Evolutionary conservation across 345 rosid species (phyloP).

Genomic region (Ricinus communis): DNA sequence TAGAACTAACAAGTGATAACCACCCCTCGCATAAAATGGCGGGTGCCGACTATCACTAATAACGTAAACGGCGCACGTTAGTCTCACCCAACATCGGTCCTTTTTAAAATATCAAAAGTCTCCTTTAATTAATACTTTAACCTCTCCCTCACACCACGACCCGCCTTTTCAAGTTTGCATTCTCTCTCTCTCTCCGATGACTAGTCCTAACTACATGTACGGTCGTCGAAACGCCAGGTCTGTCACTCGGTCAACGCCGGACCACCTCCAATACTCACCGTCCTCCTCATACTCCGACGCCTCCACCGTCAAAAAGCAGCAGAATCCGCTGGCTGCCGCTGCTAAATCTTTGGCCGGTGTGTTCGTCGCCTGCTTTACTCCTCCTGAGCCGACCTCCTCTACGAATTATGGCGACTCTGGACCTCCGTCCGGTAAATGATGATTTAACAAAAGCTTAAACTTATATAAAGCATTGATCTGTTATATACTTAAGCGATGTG

Average conservation of each 20-base stretch:
- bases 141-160: not conserved
- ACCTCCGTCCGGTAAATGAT: slow-evolving; percentile 36
- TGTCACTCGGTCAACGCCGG: slow-evolving; percentile 43
- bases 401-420: slow-evolving; percentile 34
- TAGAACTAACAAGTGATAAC: too few relatives aligned
- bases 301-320: slow-evolving; percentile 37
- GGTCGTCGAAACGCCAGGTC: slow-evolving; percentile 41
- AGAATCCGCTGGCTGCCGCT: slow-evolving; percentile 32
- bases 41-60: not conserved
- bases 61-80: slow-evolving; percentile 14
- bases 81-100: not conserved
- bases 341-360: slow-evolving; percentile 56
- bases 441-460: too few relatives aligned
- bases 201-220: slow-evolving; percentile 24
- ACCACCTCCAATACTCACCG: slow-evolving; percentile 30
- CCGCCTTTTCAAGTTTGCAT: slow-evolving; percentile 18
- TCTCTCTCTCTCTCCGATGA: slow-evolving; percentile 8
- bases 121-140: too few relatives aligned
- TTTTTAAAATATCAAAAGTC: slow-evolving; percentile 16
- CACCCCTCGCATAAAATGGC: not conserved
- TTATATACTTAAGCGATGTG: too few relatives aligned
- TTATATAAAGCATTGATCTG: too few relatives aligned
- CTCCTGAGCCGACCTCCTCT: slow-evolving; percentile 47
- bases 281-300: slow-evolving; percentile 41
- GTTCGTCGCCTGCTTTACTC: slow-evolving; percentile 69